Evolutionary conservation across 306 rosid genomes (phyloP).

Genomic region (Cicer chorassanicum): DNA sequence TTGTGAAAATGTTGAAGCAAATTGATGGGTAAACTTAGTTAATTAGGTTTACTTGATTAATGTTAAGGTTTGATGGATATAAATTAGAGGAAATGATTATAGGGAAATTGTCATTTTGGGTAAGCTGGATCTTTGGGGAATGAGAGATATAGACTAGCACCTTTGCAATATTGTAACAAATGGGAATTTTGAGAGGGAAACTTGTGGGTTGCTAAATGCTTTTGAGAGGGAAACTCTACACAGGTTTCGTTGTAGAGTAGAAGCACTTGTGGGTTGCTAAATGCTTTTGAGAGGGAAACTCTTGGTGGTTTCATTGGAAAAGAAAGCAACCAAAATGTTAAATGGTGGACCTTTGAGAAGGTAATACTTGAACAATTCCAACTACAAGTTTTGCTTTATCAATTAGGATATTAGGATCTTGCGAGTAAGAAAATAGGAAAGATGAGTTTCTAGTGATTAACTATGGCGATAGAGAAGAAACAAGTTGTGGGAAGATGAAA

Average conservation of each 20-base stretch:
- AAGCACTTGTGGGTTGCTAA: too few relatives aligned
- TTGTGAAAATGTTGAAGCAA: neutral
- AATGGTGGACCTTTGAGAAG: neutral
- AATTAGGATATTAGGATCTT: too few relatives aligned
- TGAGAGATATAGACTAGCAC: neutral
- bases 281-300: neutral
- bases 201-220: too few relatives aligned
- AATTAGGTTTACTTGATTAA: neutral
- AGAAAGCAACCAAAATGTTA: neutral
- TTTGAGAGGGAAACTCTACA: neutral
- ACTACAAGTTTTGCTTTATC: too few relatives aligned
- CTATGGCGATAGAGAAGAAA: too few relatives aligned
- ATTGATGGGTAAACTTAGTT: neutral
- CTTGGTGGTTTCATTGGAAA: neutral
- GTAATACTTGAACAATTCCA: neutral
- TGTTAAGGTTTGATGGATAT: neutral
- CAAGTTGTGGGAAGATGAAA: too few relatives aligned
- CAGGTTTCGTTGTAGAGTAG: too few relatives aligned
- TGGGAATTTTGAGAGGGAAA: neutral
- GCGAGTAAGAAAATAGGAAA: too few relatives aligned
- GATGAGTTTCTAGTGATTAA: too few relatives aligned
- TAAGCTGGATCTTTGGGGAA: neutral
- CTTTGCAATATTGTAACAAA: neutral
- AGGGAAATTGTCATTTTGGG: neutral
- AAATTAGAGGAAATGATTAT: neutral